These are phyloP conservation scores for Ophiocordyceps australis DNA, from an alignment of 2,329 filamentous ascomycete species.

Conservation along the genomic window DNA sequence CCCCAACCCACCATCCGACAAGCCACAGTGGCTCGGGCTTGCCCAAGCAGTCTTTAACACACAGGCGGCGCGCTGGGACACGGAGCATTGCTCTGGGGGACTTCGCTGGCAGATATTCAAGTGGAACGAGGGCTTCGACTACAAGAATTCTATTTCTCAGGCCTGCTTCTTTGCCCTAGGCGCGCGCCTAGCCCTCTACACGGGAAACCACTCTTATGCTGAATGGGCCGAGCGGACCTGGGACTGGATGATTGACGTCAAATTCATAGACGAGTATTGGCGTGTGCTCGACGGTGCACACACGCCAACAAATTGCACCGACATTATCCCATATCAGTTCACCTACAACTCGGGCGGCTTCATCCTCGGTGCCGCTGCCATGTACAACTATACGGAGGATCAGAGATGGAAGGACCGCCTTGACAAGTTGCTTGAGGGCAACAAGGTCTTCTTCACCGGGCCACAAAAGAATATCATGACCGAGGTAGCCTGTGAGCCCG, in stretches of 20 bases:
- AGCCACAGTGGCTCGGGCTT: constrained; percentile 52
- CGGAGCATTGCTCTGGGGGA: constrained; percentile 50
- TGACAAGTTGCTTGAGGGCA: constrained; percentile 34
- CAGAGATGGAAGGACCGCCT: constrained; percentile 38
- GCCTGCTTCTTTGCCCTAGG: constrained; percentile 44
- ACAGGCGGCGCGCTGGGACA: constrained; percentile 58
- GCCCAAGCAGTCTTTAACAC: constrained; percentile 71
- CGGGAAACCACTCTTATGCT: constrained; percentile 57
- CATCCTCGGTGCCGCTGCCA: constrained; percentile 46
- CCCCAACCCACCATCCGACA: constrained; percentile 31
- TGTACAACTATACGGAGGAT: constrained; percentile 43
- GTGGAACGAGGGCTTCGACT: constrained; percentile 67
- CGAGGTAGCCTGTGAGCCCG: constrained; percentile 46
- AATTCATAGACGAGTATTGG: constrained; percentile 40
- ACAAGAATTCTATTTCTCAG: constrained; percentile 52
- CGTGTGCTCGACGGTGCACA: constrained; percentile 45
- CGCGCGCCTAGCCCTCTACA: constrained; percentile 57
- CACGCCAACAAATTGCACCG: constrained; percentile 35
- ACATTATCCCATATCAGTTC: constrained; percentile 44
- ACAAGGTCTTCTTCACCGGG: constrained; percentile 34
- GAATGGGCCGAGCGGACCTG: constrained; percentile 62
- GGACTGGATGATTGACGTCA: constrained; percentile 42
- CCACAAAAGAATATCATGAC: constrained; percentile 37
- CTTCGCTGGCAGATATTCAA: constrained; percentile 72
- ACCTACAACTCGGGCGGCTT: constrained; percentile 51